Base-by-base conservation (phyloP, 768 basidiomycete species). In the Boletus huronensis region DNA sequence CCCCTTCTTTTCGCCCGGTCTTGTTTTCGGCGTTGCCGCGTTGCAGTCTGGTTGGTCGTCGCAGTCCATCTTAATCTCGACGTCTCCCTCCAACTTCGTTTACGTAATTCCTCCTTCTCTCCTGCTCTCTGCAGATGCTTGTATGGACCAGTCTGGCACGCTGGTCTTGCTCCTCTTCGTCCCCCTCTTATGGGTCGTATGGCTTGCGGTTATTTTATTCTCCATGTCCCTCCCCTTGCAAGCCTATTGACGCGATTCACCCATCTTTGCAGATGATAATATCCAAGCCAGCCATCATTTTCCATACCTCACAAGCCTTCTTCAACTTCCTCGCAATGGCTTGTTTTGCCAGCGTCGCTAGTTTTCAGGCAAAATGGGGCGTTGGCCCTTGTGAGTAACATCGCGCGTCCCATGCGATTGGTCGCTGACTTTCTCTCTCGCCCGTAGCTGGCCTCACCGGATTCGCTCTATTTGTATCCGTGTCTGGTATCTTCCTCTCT, bases 311-410 rank as follows among this genome's bases (percentile, higher is more conserved):
- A 3, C 89, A 96, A 75, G 80, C 84, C 50, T 94, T 98, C 78
- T 93, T 96, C 83, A 87, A 88, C 69, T 97, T 98, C 67, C 79
- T 98, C 43, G 83, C 91, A 13, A 88, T 96, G 83, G 88, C 87
- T 44, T 95, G 92, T 66, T 93, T 92, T 62, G 95, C 90, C 8
- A 86, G 88, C 62, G 89, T 93, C 4, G 94, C 94, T 0, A 75
- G 78, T 21, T 98, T 96, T 70, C 94, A 98, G 63, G 85, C 90
- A 5, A 87, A 88, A 60, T 94, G 83, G 82, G 65, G 77, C 10
- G 80, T 96, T 23, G 90, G 90, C 8, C 90, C 92, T 36, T 97
- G 94, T 96, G 62, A 61, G 93, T 82, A 17, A 47, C 36, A 3
- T 29, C 52, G 53, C 51, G 54, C 43, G 19, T 39, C 9, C 21